Evolutionary conservation across 1,284 basidiomycete genomes (phyloP), one percentile per base, ranked within the genome.

Genomic region (Anthracocystis setariae): DNA sequence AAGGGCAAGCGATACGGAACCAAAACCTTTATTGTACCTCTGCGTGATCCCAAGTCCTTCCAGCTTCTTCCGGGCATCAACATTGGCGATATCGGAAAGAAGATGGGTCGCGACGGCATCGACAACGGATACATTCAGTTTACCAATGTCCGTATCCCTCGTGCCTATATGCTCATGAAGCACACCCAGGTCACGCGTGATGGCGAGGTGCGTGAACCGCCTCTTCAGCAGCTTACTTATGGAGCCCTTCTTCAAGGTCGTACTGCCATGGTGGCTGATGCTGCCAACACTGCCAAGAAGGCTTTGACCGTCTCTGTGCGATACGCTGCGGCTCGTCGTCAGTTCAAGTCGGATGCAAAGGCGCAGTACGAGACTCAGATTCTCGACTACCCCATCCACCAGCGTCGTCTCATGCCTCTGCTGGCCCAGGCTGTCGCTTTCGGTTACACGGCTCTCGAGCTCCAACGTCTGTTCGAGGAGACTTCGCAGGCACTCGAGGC

Each of bases 151-250:
- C 85, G 86, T 56, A 85, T 88, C 18, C 87, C 87, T 8, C 84
- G 87, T 52, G 85, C 86, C 18, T 85, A 84, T 78, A 87, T 88
- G 86, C 85, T 88, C 73, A 88, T 88, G 86, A 87, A 87, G 83
- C 86, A 88, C 81, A 86, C 86, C 33, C 87, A 87, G 69, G 84
- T 85, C 49, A 84, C 86, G 3, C 84, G 87, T 20, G 84, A 87
- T 24, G 85, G 84, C 25, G 76, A 83, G 59, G 84, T 85, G 29
- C 77, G 74, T 29, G 82, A 85, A 72, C 85, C 86, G 52, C 86
- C 87, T 40, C 84, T 88, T 13, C 86, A 86, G 33, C 87, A 88
- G 74, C 83, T 88, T 57, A 87, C 87, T 4, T 87, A 88, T 76
- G 87, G 87, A 46, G 87, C 87, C 0, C 82, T 88, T 25, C 84